Conservation (phyloP, 1,284 basidiomycete genomes). For the Cutaneotrichosporon sp. region DNA sequence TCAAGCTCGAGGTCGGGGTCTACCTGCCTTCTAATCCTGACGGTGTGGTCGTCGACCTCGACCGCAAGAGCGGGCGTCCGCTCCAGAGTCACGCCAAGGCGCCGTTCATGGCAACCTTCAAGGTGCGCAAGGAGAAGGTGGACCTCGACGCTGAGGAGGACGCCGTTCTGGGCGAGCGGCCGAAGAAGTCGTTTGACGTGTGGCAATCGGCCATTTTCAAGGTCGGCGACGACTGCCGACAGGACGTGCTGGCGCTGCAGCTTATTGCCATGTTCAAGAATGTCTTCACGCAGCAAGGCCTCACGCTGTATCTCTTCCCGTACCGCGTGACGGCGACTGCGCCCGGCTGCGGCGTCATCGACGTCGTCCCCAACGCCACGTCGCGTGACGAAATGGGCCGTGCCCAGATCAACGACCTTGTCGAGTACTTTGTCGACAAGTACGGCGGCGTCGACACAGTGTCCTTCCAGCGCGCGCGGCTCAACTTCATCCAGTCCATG, state of each 20-base stretch:
- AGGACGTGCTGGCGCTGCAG: conserved; percentile 94
- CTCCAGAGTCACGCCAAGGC: conserved; percentile 99
- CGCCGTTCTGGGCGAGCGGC: conserved; percentile 47
- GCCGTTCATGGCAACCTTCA: conserved; percentile 99
- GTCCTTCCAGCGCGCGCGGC: conserved; percentile 84
- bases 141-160: conserved; percentile 22
- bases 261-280: conserved; percentile 99
- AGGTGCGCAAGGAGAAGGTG: conserved; percentile 73
- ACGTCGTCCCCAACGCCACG: conserved; percentile 96
- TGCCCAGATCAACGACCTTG: conserved; percentile 93
- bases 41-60: conserved; percentile 90
- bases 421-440: conserved; percentile 90
- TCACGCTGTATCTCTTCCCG: conserved; percentile 89
- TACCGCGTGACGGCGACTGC: conserved; percentile 97
- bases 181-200: conserved; percentile 72
- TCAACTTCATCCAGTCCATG: conserved; percentile 99
- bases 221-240: conserved; percentile 98
- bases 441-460: conserved; percentile 86
- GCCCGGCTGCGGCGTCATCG: conserved; percentile 96
- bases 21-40: conserved; percentile 98
- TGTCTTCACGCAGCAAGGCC: conserved; percentile 78
- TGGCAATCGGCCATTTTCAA: conserved; percentile 99
- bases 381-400: conserved; percentile 99
- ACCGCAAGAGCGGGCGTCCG: conserved; percentile 92
- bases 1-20: conserved; percentile 85